Conservation (phyloP, 495 filamentous ascomycete species). For the Glarea lozoyensis region DNA sequence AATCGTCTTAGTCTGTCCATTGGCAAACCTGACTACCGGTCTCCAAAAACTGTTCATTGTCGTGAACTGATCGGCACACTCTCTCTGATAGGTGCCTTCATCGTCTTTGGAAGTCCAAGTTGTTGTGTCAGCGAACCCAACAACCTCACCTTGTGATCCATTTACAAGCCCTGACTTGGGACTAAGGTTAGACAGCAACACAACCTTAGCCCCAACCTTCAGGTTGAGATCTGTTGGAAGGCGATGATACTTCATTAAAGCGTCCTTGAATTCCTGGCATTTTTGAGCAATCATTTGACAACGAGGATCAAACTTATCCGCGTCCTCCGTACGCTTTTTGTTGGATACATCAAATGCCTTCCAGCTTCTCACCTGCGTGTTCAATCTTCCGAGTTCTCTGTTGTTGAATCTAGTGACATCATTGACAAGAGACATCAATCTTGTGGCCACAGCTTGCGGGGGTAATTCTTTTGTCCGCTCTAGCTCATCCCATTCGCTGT, state of each 20-base stretch:
- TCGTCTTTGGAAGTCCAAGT: neutral
- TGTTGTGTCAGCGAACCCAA: constrained; percentile 24
- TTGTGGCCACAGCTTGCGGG: neutral
- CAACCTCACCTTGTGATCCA: constrained; percentile 38
- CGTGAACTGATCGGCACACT: neutral
- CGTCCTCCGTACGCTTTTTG: neutral
- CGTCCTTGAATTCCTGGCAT: neutral
- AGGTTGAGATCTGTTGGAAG: constrained; percentile 23
- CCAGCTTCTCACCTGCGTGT: neutral
- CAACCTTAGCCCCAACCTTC: constrained; percentile 35
- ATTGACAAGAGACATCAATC: neutral
- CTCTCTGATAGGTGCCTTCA: neutral
- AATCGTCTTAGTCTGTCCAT: constrained; percentile 11
- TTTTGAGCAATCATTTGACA: neutral
- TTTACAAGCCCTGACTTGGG: constrained; percentile 32
- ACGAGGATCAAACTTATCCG: neutral
- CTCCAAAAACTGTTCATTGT: constrained; percentile 7
- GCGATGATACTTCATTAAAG: constrained; percentile 18
- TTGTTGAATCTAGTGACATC: neutral
- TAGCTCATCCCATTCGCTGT: neutral
- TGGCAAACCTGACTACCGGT: constrained; percentile 29
- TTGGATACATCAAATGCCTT: neutral
- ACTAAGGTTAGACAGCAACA: constrained; percentile 37
- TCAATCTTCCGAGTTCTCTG: neutral
- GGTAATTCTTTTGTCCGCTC: neutral